These are phyloP conservation scores for Trametes maxima DNA, from an alignment of 768 basidiomycete species.

Conservation along the genomic window DNA sequence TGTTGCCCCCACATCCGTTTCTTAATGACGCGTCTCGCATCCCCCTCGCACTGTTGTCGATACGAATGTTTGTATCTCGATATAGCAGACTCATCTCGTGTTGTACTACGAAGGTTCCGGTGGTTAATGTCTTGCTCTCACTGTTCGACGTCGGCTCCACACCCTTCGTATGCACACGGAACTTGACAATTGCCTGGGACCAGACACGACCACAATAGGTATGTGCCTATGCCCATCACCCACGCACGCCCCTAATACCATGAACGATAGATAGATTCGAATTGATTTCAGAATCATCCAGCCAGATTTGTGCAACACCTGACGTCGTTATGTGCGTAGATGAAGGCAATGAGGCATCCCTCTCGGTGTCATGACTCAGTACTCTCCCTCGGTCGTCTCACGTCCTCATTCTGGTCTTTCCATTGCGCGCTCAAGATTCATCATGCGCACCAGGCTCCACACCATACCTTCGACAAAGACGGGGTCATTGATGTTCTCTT, in stretches of 20 bases:
- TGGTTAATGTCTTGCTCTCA: neutral
- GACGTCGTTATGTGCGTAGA: no score
- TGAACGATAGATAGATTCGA: no score
- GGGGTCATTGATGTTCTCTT: conserved; percentile 19
- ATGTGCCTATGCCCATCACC: neutral
- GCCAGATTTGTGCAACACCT: no score
- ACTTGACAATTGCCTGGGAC: neutral
- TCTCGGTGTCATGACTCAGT: neutral
- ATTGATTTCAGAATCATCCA: no score
- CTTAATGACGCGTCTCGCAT: conserved; percentile 4
- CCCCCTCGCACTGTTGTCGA: conserved; percentile 21
- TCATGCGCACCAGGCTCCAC: conserved; percentile 13
- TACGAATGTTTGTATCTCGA: conserved; percentile 21
- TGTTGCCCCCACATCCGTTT: neutral
- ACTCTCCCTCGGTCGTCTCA: neutral
- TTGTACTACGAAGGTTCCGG: neutral
- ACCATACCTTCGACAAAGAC: conserved; percentile 21
- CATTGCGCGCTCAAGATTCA: conserved; percentile 3
- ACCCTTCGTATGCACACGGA: neutral
- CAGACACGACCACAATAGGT: neutral
- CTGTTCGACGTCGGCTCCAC: neutral
- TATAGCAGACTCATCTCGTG: conserved; percentile 13
- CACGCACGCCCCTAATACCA: no score
- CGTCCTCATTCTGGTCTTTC: neutral
- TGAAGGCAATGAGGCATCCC: no score